Base-by-base conservation (phyloP, 495 filamentous ascomycete genomes). In the Neohortaea acidophila region DNA sequence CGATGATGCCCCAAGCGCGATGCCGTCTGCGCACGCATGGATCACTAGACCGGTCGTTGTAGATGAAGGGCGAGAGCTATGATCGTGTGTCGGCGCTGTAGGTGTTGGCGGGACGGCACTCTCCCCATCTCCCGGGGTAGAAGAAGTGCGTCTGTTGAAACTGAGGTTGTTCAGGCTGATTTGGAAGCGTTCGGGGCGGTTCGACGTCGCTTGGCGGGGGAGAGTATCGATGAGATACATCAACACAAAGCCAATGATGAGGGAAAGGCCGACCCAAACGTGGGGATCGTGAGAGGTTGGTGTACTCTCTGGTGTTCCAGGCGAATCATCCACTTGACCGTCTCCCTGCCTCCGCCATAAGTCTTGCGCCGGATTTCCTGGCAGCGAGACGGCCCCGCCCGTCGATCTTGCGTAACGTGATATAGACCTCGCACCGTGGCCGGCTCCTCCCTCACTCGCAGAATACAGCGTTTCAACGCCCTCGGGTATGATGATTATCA, bases 401-500 rank as follows among this genome's bases (percentile, higher is more conserved):
- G 17, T 6, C 2, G 12, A 14, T 15, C n/a, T 18, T 4, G 28
- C 8, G 9, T 10, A 21, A 13, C 15, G 19, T 8, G 15, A 3
- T 4, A 37, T 7, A 3, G 40, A 27, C 42, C 46, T 48, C 51
- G 59, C 21, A 36, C 33, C 30, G 44, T 67, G 68, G 28, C 61
- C 44, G 43, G 69, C 66, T 13, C 55, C 39, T 10, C 57, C 36
- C 23, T 57, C 51, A 30, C 59, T 67, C 8, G 77, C 67, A 47
- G 70, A 75, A 53, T 92, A 85, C 33, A 94, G 63, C 5, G 89
- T 89, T 52, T 94, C 89, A 33, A 96, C 75, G 12, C 89, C 89
- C 58, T 97, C 89, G 0, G 89, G 89, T 52, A 97, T 93, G 55
- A 97, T 97, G 2, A 97, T 84, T 39, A 96, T 85, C 48, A 97